Evolutionary conservation across 805 yeast species (phyloP).

Genomic region (Sporopachydermia quercuum): DNA sequence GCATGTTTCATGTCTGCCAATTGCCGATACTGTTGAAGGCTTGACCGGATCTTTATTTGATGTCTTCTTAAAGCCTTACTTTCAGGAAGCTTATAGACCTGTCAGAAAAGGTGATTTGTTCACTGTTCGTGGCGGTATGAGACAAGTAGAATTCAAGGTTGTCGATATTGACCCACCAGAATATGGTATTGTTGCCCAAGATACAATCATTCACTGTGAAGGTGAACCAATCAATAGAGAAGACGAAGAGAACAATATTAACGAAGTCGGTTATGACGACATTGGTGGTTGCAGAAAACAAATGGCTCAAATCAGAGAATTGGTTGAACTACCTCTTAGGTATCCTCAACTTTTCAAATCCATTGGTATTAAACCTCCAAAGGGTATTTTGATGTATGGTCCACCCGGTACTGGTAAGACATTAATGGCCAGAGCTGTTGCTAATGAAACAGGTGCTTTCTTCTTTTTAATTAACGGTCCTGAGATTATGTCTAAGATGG

Average conservation of each 20-base stretch:
- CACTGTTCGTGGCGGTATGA: slow-evolving; percentile 96
- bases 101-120: slow-evolving; percentile 95
- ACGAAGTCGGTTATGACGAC: slow-evolving; percentile 97
- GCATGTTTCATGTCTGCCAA: slow-evolving; percentile 88
- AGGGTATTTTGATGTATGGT: slow-evolving; percentile 95
- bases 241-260: slow-evolving; percentile 92
- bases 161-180: slow-evolving; percentile 97
- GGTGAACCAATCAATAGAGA: slow-evolving; percentile 98
- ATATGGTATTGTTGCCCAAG: slow-evolving; percentile 95
- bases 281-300: slow-evolving; percentile 99
- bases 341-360: slow-evolving; percentile 97
- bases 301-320: slow-evolving; percentile 98
- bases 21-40: slow-evolving; percentile 97
- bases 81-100: slow-evolving; percentile 97
- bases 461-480: slow-evolving; percentile 98
- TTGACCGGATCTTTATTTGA: slow-evolving; percentile 93
- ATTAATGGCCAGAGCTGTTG: slow-evolving; percentile 98
- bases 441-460: slow-evolving; percentile 98
- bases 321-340: slow-evolving; percentile 94
- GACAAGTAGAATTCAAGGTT: slow-evolving; percentile 97
- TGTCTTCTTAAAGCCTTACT: slow-evolving; percentile 92
- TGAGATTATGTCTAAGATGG: slow-evolving; percentile 99
- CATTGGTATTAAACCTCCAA: slow-evolving; percentile 97
- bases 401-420: slow-evolving; percentile 99
- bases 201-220: slow-evolving; percentile 94